phyloP scores from a whole-genome alignment of 2,329 filamentous ascomycete species.

The Sclerotinia subarctica region DNA sequence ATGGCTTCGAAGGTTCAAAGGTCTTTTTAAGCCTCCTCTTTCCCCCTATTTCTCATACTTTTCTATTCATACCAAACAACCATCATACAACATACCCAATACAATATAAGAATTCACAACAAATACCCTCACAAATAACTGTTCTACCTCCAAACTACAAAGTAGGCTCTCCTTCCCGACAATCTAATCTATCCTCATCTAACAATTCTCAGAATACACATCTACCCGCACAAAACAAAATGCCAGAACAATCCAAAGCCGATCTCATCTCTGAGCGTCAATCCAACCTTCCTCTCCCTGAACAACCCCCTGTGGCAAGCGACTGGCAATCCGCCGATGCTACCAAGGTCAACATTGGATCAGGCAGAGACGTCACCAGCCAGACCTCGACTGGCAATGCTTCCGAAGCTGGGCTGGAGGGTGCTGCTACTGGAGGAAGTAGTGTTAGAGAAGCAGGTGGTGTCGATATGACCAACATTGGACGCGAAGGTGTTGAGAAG shows the following conservation, averaged over 20 bases:
- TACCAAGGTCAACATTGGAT: slow-evolving; percentile 64
- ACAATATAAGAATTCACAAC: background rate
- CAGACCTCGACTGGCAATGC: slow-evolving; percentile 48
- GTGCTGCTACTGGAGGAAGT: slow-evolving; percentile 56
- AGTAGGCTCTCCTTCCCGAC: background rate
- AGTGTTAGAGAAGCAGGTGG: slow-evolving; percentile 48
- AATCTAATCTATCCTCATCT: background rate
- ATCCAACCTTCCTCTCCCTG: slow-evolving; percentile 74
- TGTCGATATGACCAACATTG: slow-evolving; percentile 57
- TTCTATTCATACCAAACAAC: slow-evolving; percentile 12
- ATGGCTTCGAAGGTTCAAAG: background rate
- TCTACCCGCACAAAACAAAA: slow-evolving; percentile 21
- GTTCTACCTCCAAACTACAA: background rate
- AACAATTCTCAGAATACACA: background rate
- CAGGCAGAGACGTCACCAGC: slow-evolving; percentile 43
- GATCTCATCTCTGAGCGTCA: slow-evolving; percentile 65
- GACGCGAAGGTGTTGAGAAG: slow-evolving; percentile 59
- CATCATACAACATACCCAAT: background rate
- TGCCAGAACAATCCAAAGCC: slow-evolving; percentile 49
- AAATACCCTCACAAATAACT: background rate
- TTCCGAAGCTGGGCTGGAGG: slow-evolving; percentile 53
- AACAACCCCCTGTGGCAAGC: slow-evolving; percentile 70
- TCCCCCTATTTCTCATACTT: background rate
- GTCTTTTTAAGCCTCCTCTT: slow-evolving; percentile 5
- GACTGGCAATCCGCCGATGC: slow-evolving; percentile 75